These are phyloP conservation scores for Plectosphaerella cucumerina DNA, from an alignment of 2,329 filamentous ascomycete species.

Conservation along the genomic window DNA sequence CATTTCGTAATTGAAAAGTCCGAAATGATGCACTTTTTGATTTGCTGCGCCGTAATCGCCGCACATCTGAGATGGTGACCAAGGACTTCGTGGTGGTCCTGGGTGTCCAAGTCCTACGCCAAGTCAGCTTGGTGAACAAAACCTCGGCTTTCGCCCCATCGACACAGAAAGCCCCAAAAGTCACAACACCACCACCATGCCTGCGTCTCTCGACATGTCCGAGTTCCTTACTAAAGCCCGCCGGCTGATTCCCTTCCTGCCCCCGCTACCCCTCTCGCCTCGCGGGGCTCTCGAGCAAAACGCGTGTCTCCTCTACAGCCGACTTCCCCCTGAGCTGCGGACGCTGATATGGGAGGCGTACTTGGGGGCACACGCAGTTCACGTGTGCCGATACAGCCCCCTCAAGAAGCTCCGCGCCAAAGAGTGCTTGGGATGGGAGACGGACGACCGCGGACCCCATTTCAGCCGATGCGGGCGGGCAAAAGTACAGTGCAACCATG, in stretches of 20 bases:
- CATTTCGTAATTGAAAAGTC: no score
- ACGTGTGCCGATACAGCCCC: constrained; percentile 2
- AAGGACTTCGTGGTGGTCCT: no score
- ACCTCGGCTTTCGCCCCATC: no score
- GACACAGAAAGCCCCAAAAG: no score
- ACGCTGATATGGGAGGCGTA: constrained; percentile 12
- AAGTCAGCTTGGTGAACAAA: no score
- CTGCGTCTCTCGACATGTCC: constrained; percentile 6
- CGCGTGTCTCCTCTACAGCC: constrained; percentile 8
- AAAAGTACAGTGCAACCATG: constrained; percentile 6
- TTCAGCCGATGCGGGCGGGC: background rate
- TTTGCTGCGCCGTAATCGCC: no score
- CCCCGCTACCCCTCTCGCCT: constrained; percentile 13
- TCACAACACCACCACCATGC: constrained; percentile 1
- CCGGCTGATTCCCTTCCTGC: constrained; percentile 10
- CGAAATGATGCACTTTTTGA: no score
- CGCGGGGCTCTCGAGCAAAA: constrained; percentile 9
- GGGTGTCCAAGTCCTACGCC: no score
- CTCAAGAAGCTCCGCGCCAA: constrained; percentile 5
- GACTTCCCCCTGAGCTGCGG: constrained; percentile 10
- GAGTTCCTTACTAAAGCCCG: constrained; percentile 9
- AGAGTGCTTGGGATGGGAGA: constrained; percentile 8
- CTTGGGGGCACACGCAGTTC: constrained; percentile 10
- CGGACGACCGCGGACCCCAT: constrained; percentile 3
- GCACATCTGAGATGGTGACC: no score